A percentile compares a stretch with the other conserved stretches of the same genome.
These are phyloP conservation scores for Sambucus nigra DNA, from an alignment of 129 eudicot species.

Conservation along the genomic window DNA sequence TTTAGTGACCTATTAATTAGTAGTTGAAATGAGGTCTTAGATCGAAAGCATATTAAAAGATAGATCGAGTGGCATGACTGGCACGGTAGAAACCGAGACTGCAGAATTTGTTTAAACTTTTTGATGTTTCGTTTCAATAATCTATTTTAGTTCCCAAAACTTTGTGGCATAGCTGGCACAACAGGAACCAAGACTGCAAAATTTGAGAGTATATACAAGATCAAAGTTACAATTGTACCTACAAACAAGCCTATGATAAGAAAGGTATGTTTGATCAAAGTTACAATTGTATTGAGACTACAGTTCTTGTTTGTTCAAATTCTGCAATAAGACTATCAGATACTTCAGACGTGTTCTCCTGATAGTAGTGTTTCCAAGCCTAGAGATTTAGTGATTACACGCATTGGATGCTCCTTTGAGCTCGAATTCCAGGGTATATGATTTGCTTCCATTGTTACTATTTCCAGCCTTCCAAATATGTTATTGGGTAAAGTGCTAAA, in stretches of 20 bases:
- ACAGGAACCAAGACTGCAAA: conserved; percentile 95
- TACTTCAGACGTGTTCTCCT: conserved; percentile 80
- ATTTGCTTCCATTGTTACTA: no score
- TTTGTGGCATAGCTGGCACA: conserved; percentile 99
- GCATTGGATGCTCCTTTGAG: conserved; percentile 89
- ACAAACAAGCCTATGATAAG: conserved; percentile 98
- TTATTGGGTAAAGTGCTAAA: no score
- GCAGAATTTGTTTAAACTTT: neutral
- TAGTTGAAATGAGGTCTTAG: no score
- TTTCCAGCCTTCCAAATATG: no score
- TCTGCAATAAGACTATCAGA: conserved; percentile 90
- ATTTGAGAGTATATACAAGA: conserved; percentile 97
- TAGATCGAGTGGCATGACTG: no score
- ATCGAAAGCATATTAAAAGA: no score
- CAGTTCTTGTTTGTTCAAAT: conserved; percentile 87
- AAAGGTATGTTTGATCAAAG: conserved; percentile 46
- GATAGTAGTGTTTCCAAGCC: conserved; percentile 56
- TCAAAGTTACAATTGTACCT: conserved; percentile 95
- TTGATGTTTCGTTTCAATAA: conserved; percentile 11
- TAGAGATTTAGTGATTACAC: conserved; percentile 82
- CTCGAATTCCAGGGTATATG: conserved; percentile 90
- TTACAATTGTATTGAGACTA: no score
- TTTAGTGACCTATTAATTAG: no score
- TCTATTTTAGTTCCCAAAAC: conserved; percentile 77
- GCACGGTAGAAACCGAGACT: no score